These are phyloP conservation scores for Xylaria sp. DNA, from an alignment of 2,329 filamentous ascomycete genomes.

Conservation along the genomic window DNA sequence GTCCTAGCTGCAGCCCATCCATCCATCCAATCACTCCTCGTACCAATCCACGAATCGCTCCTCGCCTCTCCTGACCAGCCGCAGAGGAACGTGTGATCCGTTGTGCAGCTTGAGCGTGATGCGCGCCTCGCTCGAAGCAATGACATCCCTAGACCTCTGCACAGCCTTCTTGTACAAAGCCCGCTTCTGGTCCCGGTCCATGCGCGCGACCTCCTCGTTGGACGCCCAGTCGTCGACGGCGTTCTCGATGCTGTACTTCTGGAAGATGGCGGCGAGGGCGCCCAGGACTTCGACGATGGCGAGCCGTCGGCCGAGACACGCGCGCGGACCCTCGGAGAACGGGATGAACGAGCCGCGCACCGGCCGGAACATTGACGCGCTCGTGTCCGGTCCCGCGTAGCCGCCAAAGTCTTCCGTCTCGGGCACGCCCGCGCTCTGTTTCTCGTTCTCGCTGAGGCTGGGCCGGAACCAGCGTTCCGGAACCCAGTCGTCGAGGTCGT, in stretches of 20 bases:
- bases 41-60: constrained; percentile 65
- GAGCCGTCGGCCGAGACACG: constrained; percentile 62
- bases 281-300: constrained; percentile 65
- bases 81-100: constrained; percentile 63
- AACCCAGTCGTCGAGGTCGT: constrained; percentile 61
- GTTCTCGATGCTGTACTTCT: constrained; percentile 70
- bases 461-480: constrained; percentile 64
- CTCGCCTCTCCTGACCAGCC: constrained; percentile 70
- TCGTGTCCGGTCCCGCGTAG: constrained; percentile 63
- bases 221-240: constrained; percentile 64
- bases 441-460: constrained; percentile 28
- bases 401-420: constrained; percentile 60
- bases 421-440: not conserved
- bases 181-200: constrained; percentile 52
- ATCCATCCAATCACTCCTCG: constrained; percentile 20
- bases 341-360: constrained; percentile 61
- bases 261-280: constrained; percentile 60
- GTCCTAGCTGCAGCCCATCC: too few relatives aligned
- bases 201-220: constrained; percentile 58
- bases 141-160: constrained; percentile 55
- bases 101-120: constrained; percentile 74
- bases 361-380: constrained; percentile 64
- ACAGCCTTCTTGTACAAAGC: constrained; percentile 66
- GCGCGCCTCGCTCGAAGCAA: constrained; percentile 62
- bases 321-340: constrained; percentile 62